These are phyloP conservation scores for Lignosus rhinocerotis DNA, from an alignment of 1,284 basidiomycete genomes.

Conservation along the genomic window DNA sequence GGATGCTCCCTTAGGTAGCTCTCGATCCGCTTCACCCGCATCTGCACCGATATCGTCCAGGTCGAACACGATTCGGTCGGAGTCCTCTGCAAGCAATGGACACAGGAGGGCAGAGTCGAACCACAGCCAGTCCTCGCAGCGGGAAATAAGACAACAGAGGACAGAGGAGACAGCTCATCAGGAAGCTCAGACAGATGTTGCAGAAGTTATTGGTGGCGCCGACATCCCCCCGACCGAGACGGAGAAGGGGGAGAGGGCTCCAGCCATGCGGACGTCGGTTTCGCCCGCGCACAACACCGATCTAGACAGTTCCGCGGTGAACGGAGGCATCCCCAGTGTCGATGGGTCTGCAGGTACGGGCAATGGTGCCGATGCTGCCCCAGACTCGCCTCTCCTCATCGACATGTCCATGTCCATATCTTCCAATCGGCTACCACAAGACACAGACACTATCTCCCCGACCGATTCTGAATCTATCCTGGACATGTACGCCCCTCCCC, in stretches of 20 bases:
- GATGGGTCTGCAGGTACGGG: background rate
- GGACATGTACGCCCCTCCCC: background rate
- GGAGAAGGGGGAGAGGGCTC: background rate
- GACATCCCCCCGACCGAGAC: background rate
- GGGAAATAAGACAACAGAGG: background rate
- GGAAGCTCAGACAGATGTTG: background rate
- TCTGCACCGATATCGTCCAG: conserved; percentile 1
- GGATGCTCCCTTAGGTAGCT: conserved; percentile 3
- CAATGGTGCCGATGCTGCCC: background rate
- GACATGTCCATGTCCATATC: background rate
- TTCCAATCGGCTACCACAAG: background rate
- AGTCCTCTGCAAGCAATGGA: background rate
- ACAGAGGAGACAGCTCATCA: background rate
- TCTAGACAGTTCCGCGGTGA: background rate
- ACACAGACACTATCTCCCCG: background rate
- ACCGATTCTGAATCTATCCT: background rate
- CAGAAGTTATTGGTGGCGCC: background rate
- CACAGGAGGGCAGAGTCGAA: conserved; percentile 1
- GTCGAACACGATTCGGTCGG: background rate
- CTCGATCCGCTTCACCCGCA: conserved; percentile 8
- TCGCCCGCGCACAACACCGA: background rate
- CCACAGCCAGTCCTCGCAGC: background rate
- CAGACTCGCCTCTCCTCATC: background rate
- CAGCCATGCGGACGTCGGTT: background rate
- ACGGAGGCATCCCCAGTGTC: background rate